A percentile compares a stretch with the other conserved stretches of the same genome.
These are phyloP conservation scores for Davidsoniella australis DNA, from an alignment of 2,329 filamentous ascomycete genomes.

Conservation along the genomic window DNA sequence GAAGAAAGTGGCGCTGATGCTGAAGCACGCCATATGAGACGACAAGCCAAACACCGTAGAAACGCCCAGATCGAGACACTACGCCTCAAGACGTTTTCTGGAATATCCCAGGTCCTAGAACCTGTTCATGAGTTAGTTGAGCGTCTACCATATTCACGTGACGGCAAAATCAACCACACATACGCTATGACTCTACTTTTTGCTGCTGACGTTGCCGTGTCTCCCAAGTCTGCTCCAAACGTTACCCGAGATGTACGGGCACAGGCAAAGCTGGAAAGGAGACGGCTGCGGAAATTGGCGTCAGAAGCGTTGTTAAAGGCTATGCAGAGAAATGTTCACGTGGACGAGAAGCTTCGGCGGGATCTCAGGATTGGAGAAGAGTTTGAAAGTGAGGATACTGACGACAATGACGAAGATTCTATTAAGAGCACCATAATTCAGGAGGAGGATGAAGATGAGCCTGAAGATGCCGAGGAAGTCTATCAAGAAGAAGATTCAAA, in stretches of 20 bases:
- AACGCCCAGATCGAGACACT: too few species aligned
- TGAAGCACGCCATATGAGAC: not conserved
- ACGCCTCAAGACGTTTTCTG: not conserved
- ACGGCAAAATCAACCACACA: constrained; percentile 48
- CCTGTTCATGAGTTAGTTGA: constrained; percentile 56
- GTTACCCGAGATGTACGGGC: constrained; percentile 15
- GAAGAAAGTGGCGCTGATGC: not conserved
- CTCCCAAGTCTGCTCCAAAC: constrained; percentile 18
- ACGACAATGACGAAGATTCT: not conserved
- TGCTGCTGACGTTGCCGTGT: constrained; percentile 48
- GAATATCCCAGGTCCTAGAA: constrained; percentile 31
- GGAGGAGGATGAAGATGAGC: not conserved
- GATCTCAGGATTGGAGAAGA: constrained; percentile 16
- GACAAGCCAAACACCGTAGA: too few species aligned
- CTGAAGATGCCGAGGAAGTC: not conserved
- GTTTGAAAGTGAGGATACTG: constrained; percentile 1
- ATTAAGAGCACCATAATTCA: not conserved
- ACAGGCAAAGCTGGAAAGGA: constrained; percentile 12
- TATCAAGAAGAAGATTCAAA: not conserved
- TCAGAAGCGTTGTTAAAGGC: constrained; percentile 23
- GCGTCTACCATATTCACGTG: constrained; percentile 53
- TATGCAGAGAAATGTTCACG: constrained; percentile 17
- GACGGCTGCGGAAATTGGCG: constrained; percentile 21
- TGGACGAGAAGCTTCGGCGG: constrained; percentile 19
- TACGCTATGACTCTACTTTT: constrained; percentile 61